phyloP scores from a whole-genome alignment of 2,329 filamentous ascomycete genomes.

The Penicillium sp. region DNA sequence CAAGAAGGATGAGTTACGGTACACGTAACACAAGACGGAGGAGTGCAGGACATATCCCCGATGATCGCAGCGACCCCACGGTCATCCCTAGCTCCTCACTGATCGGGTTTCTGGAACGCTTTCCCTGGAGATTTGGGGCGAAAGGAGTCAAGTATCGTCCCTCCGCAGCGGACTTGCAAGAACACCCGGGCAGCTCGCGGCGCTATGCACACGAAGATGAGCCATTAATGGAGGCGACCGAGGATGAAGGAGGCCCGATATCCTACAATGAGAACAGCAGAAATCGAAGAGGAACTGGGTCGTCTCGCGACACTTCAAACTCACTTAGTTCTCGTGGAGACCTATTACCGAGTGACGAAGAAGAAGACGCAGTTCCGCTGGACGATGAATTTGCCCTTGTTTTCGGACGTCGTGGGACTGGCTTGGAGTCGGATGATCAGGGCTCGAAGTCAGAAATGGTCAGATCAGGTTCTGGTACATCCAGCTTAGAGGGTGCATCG shows the following conservation, averaged over 20 bases:
- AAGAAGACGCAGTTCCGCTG: conserved; percentile 89
- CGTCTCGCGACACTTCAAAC: conserved; percentile 78
- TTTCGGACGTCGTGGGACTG: conserved; percentile 68
- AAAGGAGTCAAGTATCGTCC: conserved; percentile 81
- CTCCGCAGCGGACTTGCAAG: conserved; percentile 84
- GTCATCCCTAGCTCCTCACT: conserved; percentile 86
- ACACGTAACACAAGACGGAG: conserved; percentile 62
- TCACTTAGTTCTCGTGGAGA: conserved; percentile 86
- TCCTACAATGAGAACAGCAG: conserved; percentile 22
- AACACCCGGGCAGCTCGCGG: conserved; percentile 67
- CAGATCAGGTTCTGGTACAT: conserved; percentile 47
- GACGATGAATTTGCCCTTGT: conserved; percentile 90
- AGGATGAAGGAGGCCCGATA: conserved; percentile 40
- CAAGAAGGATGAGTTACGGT: conserved; percentile 87
- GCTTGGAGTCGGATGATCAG: conserved; percentile 62
- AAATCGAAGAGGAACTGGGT: conserved; percentile 74
- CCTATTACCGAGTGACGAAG: conserved; percentile 86
- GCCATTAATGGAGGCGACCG: conserved; percentile 67
- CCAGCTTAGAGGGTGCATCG: conserved; percentile 45
- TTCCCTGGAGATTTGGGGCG: conserved; percentile 83
- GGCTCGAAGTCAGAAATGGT: conserved; percentile 58
- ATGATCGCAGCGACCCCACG: conserved; percentile 67
- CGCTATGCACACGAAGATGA: conserved; percentile 59
- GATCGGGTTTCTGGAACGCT: conserved; percentile 76
- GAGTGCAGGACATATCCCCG: conserved; percentile 53